phyloP scores from a whole-genome alignment of 2,329 filamentous ascomycete species.

The Paracoccidioides brasiliensis region DNA sequence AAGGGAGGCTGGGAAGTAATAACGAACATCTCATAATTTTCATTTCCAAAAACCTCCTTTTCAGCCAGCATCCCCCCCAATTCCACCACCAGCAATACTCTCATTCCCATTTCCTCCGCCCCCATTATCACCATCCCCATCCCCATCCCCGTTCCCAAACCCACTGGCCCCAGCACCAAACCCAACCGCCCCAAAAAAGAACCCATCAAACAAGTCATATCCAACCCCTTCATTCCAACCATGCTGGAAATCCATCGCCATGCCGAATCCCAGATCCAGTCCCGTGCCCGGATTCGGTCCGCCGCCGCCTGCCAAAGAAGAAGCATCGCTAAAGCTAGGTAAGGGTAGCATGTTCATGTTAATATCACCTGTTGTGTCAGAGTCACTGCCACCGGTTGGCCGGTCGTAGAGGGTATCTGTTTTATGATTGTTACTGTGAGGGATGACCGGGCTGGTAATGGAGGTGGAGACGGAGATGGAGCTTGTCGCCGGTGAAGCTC shows the following conservation, averaged over 20 bases:
- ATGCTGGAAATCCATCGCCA: slow-evolving; percentile 34
- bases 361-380: slow-evolving; percentile 20
- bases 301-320: slow-evolving; percentile 11
- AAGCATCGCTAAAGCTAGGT: slow-evolving; percentile 17
- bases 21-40: neutral
- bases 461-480: neutral
- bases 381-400: slow-evolving; percentile 8
- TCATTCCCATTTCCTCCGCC: neutral
- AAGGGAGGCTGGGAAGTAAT: too few relatives aligned
- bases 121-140: neutral
- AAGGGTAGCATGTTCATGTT: slow-evolving; percentile 15
- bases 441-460: neutral
- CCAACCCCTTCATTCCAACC: slow-evolving; percentile 37
- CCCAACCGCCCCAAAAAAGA: slow-evolving; percentile 38
- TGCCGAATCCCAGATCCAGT: slow-evolving; percentile 33
- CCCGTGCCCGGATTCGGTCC: slow-evolving; percentile 27
- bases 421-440: neutral
- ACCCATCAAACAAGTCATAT: slow-evolving; percentile 42
- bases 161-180: neutral
- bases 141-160: neutral
- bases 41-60: neutral
- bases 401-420: neutral
- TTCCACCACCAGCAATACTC: neutral
- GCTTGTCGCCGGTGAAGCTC: slow-evolving; percentile 23
- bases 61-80: neutral